phyloP scores from a whole-genome alignment of 139 green algal species.

The Tetraselmis striata region DNA sequence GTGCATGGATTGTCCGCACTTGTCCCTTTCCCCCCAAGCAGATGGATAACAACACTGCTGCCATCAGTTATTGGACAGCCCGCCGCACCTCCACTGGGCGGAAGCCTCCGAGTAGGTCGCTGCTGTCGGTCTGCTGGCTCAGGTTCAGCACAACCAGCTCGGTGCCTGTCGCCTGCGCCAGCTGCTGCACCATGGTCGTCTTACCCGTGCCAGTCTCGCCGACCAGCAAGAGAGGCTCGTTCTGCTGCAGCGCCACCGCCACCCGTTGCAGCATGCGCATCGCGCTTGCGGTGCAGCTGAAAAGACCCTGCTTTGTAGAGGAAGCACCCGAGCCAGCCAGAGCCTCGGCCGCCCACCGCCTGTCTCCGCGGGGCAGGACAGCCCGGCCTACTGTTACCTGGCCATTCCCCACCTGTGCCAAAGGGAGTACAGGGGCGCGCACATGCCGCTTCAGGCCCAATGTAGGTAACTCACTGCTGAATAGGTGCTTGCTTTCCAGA shows the following conservation, averaged over 20 bases:
- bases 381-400: constrained; percentile 31
- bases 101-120: constrained; percentile 94
- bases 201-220: constrained; percentile 99
- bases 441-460: too few species aligned
- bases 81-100: constrained; percentile 75
- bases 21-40: too few species aligned
- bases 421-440: too few species aligned
- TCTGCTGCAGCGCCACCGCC: constrained; percentile 45
- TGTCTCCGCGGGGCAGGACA: constrained; percentile 4
- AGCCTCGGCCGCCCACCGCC: neutral
- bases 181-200: constrained; percentile 81
- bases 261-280: constrained; percentile 85
- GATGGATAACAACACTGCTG: too few species aligned
- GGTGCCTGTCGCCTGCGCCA: constrained; percentile 55
- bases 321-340: neutral
- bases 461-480: too few species aligned
- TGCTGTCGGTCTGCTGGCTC: constrained; percentile 92
- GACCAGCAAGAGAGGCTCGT: constrained; percentile 90
- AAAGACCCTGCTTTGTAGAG: neutral
- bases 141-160: constrained; percentile 92
- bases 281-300: constrained; percentile 13
- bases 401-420: neutral
- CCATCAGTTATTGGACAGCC: too few species aligned
- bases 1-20: too few species aligned
- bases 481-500: too few species aligned